Base-by-base conservation (phyloP, 2,329 filamentous ascomycete genomes). In the Fusarium liriodendri region DNA sequence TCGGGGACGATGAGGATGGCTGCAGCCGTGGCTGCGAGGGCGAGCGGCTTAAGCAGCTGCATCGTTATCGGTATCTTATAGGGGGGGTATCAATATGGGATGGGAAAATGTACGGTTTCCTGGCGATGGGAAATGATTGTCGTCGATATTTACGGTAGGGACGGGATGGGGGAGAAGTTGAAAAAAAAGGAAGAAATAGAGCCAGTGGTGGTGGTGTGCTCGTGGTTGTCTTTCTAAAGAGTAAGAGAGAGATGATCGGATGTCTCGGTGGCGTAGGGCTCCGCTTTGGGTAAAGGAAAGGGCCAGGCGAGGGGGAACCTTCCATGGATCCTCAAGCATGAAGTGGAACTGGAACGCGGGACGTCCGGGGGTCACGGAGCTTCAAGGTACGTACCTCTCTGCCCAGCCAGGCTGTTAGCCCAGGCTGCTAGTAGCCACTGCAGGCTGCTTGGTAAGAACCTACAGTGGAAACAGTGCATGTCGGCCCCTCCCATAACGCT, bases 1-100 rank as follows among this genome's bases (percentile, higher is more conserved):
- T 86, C 82, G 66, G 90, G 87, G 37, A 89, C 85, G 63, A 92
- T 76, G 69, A 92, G 83, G 77, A 91, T 86, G 66, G 89, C 87
- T 29, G 81, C 77, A 38, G 82, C 79, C 47, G 81, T 69, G 29
- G 81, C 81, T 66, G 80, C 82, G 25, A 84, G 67, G 57, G 76
- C 75, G 42, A 84, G 78, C 47, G 74, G 77, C 70, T 77, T 79
- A 54, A 82, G 71, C 62, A 82, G 75, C 62, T 81, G 75, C 83
- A 84, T 83, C 61, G 59, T 71, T 74, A 3, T 47, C 27, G 8
- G 45, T 62, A 50, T 35, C 32, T 10, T 10, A 18, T 33, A 38
- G 13, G 55, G 25, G 35, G 25, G 25, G 18, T 42, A 27, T 29
- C 18, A 29, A 29, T 52, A 25, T 64, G 42, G 6, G 40, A 50